phyloP scores from a whole-genome alignment of 108 stramenopile species.

The Nitzschia sp. region DNA sequence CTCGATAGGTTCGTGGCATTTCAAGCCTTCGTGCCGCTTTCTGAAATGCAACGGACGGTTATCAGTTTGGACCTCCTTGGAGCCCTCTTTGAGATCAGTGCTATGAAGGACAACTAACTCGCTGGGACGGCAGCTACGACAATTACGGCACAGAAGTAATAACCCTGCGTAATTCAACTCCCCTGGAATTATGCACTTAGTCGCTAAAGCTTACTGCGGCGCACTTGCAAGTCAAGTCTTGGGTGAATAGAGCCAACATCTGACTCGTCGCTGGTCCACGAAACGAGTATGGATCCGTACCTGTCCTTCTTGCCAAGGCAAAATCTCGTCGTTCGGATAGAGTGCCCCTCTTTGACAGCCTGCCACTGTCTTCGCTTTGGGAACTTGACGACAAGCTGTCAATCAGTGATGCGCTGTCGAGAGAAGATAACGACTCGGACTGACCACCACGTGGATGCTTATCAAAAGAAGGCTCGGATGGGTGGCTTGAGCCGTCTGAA shows the following conservation, averaged over 20 bases:
- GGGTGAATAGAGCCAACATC: not conserved
- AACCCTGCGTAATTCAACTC: too few relatives aligned
- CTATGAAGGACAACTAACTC: too few relatives aligned
- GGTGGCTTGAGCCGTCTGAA: too few relatives aligned
- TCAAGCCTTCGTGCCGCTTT: too few relatives aligned
- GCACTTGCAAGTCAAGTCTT: not conserved
- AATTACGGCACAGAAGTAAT: too few relatives aligned
- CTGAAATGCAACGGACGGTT: too few relatives aligned
- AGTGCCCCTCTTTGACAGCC: not conserved
- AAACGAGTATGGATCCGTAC: not conserved
- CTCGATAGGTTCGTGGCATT: too few relatives aligned
- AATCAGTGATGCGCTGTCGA: not conserved
- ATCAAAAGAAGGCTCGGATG: not conserved
- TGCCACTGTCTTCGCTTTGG: not conserved
- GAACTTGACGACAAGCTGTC: not conserved
- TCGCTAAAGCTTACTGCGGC: not conserved
- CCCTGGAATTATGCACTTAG: too few relatives aligned
- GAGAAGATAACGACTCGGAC: not conserved
- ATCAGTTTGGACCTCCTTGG: too few relatives aligned
- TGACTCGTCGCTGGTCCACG: not conserved
- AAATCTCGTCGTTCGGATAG: not conserved
- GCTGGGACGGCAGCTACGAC: too few relatives aligned
- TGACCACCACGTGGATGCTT: not conserved
- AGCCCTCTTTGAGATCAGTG: too few relatives aligned
- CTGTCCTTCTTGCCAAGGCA: not conserved